Conservation (phyloP, 1,284 basidiomycete genomes). For the Trametes versicolor region DNA sequence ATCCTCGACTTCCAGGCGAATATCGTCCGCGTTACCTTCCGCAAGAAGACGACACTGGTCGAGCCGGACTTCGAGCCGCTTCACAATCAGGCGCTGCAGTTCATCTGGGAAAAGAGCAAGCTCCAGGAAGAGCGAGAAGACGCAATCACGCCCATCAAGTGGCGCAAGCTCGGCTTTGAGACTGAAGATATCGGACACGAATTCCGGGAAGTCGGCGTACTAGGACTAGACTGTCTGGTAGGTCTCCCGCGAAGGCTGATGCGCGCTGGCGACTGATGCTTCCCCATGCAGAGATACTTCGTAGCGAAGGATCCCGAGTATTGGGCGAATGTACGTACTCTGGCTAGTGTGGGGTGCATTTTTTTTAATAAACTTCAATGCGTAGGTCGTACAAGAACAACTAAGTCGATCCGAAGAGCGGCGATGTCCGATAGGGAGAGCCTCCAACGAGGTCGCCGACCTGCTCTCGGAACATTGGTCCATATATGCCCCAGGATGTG, state of each 20-base stretch:
- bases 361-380: slow-evolving; percentile 2
- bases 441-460: slow-evolving; percentile 89
- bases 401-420: slow-evolving; percentile 80
- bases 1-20: slow-evolving; percentile 95
- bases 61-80: slow-evolving; percentile 70
- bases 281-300: slow-evolving; percentile 55
- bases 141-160: slow-evolving; percentile 65
- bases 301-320: slow-evolving; percentile 70
- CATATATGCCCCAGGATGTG: slow-evolving; percentile 82
- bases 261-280: background rate
- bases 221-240: slow-evolving; percentile 89
- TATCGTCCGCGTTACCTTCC: slow-evolving; percentile 83
- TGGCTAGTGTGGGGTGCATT: background rate
- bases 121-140: slow-evolving; percentile 62
- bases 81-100: slow-evolving; percentile 72
- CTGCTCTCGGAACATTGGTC: slow-evolving; percentile 89
- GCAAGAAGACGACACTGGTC: slow-evolving; percentile 82
- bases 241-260: slow-evolving; percentile 36
- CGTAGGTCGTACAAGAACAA: slow-evolving; percentile 85
- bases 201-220: slow-evolving; percentile 85
- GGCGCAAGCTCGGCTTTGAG: slow-evolving; percentile 84
- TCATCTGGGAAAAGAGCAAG: slow-evolving; percentile 77
- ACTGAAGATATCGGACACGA: slow-evolving; percentile 84
- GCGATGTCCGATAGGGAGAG: slow-evolving; percentile 88
- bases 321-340: slow-evolving; percentile 78